These are phyloP conservation scores for Cyberlindnera misumaiensis DNA, from an alignment of 805 yeast genomes.

Conservation along the genomic window DNA sequence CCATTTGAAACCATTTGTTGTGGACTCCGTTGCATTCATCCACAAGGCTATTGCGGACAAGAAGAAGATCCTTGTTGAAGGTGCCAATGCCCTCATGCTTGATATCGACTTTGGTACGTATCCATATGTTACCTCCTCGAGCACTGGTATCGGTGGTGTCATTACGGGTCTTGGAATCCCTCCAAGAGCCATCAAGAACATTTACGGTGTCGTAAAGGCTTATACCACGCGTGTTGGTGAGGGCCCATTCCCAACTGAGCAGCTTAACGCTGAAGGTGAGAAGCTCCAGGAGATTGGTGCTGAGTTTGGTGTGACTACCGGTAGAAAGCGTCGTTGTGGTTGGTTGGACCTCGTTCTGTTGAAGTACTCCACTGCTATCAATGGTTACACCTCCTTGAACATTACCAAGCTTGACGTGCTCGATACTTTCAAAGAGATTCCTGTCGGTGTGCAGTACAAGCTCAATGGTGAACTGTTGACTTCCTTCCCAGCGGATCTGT, in stretches of 20 bases:
- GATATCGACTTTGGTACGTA: conserved; percentile 97
- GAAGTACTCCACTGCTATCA: conserved; percentile 83
- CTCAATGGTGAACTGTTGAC: conserved; percentile 69
- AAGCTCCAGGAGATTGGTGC: conserved; percentile 87
- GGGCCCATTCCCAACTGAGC: conserved; percentile 99
- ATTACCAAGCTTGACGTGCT: conserved; percentile 94
- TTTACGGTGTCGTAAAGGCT: conserved; percentile 96
- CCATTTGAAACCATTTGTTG: conserved; percentile 78
- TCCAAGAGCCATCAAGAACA: conserved; percentile 72
- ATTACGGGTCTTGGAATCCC: conserved; percentile 95
- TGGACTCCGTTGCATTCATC: conserved; percentile 83
- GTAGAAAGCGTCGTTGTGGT: conserved; percentile 98
- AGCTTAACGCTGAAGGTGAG: conserved; percentile 80
- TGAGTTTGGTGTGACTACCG: conserved; percentile 97
- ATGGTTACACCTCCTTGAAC: conserved; percentile 92
- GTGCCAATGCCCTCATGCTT: conserved; percentile 97
- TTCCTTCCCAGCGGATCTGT: conserved; percentile 90
- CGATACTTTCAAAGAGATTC: conserved; percentile 81
- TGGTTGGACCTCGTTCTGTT: conserved; percentile 96
- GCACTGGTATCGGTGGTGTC: conserved; percentile 97
- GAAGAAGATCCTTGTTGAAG: conserved; percentile 89
- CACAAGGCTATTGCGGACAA: conserved; percentile 59
- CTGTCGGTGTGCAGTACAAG: conserved; percentile 80
- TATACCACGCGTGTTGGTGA: conserved; percentile 98
- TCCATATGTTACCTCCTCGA: conserved; percentile 93